phyloP scores from a whole-genome alignment of 1,284 basidiomycete species.

The Somion occarium region DNA sequence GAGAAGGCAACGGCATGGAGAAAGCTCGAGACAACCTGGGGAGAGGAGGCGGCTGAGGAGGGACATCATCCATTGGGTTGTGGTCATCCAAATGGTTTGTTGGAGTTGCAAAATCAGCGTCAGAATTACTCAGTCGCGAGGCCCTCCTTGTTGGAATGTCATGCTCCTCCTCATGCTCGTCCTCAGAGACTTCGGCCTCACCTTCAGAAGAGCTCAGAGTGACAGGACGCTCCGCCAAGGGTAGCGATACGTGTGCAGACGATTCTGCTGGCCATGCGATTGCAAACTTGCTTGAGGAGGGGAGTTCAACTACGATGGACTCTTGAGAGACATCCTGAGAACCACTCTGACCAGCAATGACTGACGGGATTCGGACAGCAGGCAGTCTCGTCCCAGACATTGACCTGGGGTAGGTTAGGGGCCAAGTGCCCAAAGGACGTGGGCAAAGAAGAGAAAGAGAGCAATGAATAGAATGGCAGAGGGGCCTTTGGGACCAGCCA shows the following conservation, averaged over 20 bases:
- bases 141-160: constrained; percentile 21
- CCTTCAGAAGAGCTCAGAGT: constrained; percentile 43
- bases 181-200: constrained; percentile 44
- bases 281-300: constrained; percentile 42
- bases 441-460: constrained; percentile 4
- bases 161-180: constrained; percentile 29
- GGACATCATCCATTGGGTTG: constrained; percentile 30
- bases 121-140: constrained; percentile 22
- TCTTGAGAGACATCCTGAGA: constrained; percentile 29
- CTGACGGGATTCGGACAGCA: constrained; percentile 33
- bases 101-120: constrained; percentile 29
- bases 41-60: constrained; percentile 22
- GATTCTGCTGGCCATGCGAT: constrained; percentile 45
- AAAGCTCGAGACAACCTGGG: constrained; percentile 64
- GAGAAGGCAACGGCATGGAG: constrained; percentile 67
- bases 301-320: constrained; percentile 34
- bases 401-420: constrained; percentile 12
- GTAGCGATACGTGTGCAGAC: constrained; percentile 27
- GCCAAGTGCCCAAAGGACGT: constrained; percentile 9
- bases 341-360: constrained; percentile 24
- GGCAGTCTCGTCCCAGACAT: constrained; percentile 31
- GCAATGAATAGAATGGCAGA: background rate
- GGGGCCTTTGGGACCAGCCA: constrained; percentile 6
- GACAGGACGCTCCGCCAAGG: constrained; percentile 31
- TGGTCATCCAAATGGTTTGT: constrained; percentile 29